Evolutionary conservation across 2,329 filamentous ascomycete genomes (phyloP).

Genomic region (Malbranchea cinnamomea): DNA sequence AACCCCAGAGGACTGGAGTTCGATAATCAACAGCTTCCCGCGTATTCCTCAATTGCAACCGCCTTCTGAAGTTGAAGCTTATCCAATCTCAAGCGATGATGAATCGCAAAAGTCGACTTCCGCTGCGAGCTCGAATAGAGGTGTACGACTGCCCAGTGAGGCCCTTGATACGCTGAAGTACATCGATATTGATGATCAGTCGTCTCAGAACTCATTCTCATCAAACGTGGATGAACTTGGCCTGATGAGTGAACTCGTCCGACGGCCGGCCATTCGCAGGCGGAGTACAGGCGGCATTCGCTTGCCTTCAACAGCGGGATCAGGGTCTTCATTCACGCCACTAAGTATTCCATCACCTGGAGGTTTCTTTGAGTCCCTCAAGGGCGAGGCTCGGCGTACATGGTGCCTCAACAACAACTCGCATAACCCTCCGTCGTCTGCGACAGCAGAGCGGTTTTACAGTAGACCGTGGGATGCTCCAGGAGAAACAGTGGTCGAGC

Average conservation of each 20-base stretch:
- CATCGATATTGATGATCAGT: slow-evolving; percentile 40
- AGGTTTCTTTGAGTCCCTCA: slow-evolving; percentile 79
- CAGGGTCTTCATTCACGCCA: slow-evolving; percentile 57
- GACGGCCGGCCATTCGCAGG: too few species aligned
- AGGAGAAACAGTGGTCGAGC: slow-evolving; percentile 43
- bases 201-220: slow-evolving; percentile 24
- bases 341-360: slow-evolving; percentile 84
- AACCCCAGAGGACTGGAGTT: slow-evolving; percentile 44
- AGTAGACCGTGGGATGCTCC: slow-evolving; percentile 57
- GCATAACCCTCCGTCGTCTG: slow-evolving; percentile 59
- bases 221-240: slow-evolving; percentile 33
- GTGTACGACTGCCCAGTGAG: slow-evolving; percentile 60
- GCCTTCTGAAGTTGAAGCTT: slow-evolving; percentile 10
- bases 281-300: slow-evolving; percentile 28
- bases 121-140: slow-evolving; percentile 25
- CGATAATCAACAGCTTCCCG: slow-evolving; percentile 27
- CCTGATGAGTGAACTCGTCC: slow-evolving; percentile 48
- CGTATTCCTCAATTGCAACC: slow-evolving; percentile 19
- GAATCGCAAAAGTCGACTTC: too few species aligned
- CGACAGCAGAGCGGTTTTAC: slow-evolving; percentile 87
- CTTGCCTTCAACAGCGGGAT: slow-evolving; percentile 41
- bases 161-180: slow-evolving; percentile 70
- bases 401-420: slow-evolving; percentile 54
- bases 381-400: slow-evolving; percentile 58
- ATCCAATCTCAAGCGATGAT: background rate